Base-by-base conservation (phyloP, 139 green algal genomes). In the Volvox africanus region DNA sequence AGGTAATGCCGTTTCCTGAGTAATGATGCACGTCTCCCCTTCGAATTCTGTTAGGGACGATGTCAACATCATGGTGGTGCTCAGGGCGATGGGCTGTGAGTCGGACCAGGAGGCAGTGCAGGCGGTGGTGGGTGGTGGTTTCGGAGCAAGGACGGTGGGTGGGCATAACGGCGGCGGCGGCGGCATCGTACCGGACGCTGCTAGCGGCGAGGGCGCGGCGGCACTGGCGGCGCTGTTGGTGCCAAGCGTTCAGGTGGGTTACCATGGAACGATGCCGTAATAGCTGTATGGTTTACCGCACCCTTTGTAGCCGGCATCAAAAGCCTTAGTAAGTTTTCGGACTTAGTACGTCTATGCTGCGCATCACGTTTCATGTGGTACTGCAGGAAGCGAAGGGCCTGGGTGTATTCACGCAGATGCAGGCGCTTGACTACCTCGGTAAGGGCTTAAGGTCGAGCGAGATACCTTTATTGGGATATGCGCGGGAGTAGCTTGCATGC, bases 71-170 rank as follows among this genome's bases (percentile, higher is more conserved):
- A 92, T 98, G 44, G 92, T 98, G 0, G 98, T 98, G 65, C 92
- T 99, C 81, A 98, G 97, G 89, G 98, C 98, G 0, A 99, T 99
- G 98, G 98, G 98, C 1, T 93, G 98, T 61, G 96, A 99, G 93
- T 97, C 93, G 76, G 98, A 99, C 91, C 97, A 99, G 93, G 98
- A 99, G 94, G 92, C 98, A 30, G 86, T 90, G 75, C 86, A 84
- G 73, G 86, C 86, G 75, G 93, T 99, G 73, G 73, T 90, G 86
- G 86, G 86, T 61, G 73, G 86, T 24, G 73, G 86, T 78, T 84
- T 90, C 55, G 86, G 73, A 68, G 89, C 76, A 9, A 68, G 33
- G 67, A 28, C 17, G 67, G 35, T 73, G 83, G 89, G 97, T 33
- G 96, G 96, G 35, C 81, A 1, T 93, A 97, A 80, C 92, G 98